Evolutionary conservation across 129 eudicot species (phyloP), one percentile per base, ranked within the genome.

Genomic region (Dittrichia graveolens): DNA sequence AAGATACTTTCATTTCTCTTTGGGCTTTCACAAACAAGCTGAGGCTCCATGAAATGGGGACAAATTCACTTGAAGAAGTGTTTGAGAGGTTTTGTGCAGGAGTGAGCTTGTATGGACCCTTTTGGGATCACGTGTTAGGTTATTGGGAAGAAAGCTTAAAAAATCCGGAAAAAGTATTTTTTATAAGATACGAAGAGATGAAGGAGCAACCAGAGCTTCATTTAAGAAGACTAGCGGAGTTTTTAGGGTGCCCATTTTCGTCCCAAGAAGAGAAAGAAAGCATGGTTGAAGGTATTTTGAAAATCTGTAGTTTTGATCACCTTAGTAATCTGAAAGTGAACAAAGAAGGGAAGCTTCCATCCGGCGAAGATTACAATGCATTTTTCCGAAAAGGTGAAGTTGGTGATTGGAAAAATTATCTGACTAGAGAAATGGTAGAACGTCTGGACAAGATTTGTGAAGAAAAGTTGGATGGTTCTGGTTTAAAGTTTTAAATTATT

Each of bases 171-270:
- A 83, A 73, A 53, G 85, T 85, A 7, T 48, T 81, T 48, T 85
- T 85, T 63, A 3, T 83, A 53, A 89, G 78, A 75, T 89, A 72
- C 24, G 96, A 89, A 77, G 92, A 77, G 5, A 59, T 89, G 82
- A 89, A 72, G 34, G 75, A 53, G n/a, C 42, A 86, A 10, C 82
- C 85, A 0, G 12, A 12, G 7, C 2, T 38, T 46, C 40, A 67
- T n/a, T 40, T 89, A 55, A 79, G 59, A 75, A 82, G 66, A 59
- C 43, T 89, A 0, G 96, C 83, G 13, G 69, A 79, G 18, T 89
- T 89, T 65, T 69, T 84, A 31, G 91, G 79, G 39, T 80, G 66
- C 35, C 87, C 88, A 5, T 83, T 88, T 65, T 65, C 86, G 0
- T 1, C 5, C 0, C 85, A 82, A 53, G 91, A 86, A 70, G 92